These are phyloP conservation scores for Amborella trichopoda DNA, from an alignment of 164 flowering plant species.

Conservation along the genomic window DNA sequence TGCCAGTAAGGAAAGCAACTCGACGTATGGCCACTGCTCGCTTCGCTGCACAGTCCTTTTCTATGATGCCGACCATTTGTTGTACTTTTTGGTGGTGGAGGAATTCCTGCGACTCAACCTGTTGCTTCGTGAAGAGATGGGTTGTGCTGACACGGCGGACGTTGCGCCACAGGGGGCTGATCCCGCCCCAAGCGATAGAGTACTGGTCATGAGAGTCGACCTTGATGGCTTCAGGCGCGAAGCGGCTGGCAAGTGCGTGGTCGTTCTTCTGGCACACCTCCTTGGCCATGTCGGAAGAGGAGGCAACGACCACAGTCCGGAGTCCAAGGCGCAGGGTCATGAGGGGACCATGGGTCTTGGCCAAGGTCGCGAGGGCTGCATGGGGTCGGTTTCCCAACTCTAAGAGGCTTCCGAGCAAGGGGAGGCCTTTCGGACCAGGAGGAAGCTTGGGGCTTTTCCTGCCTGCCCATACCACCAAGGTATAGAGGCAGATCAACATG, in stretches of 20 bases:
- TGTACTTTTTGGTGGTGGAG: constrained; percentile 11
- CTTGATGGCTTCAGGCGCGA: constrained; percentile 4
- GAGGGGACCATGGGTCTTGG: constrained; percentile 20
- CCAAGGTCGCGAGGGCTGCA: constrained; percentile 17
- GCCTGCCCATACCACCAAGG: too few species aligned
- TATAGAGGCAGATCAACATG: too few species aligned
- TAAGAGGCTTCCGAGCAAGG: constrained; percentile 23
- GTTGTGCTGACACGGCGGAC: constrained; percentile 9
- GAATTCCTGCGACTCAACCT: constrained; percentile 6
- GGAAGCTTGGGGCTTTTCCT: constrained; percentile 7
- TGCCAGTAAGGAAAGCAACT: constrained; percentile 6
- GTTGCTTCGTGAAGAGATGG: constrained; percentile 4
- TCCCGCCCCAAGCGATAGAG: constrained; percentile 11
- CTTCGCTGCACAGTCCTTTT: neutral
- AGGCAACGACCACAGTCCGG: neutral
- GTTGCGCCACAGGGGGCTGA: constrained; percentile 12
- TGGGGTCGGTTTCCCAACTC: constrained; percentile 20
- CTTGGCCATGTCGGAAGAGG: neutral
- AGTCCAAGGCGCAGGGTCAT: constrained; percentile 17
- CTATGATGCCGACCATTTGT: constrained; percentile 5
- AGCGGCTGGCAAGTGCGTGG: constrained; percentile 6
- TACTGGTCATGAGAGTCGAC: constrained; percentile 4
- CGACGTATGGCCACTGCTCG: constrained; percentile 5
- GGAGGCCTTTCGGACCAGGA: constrained; percentile 24
- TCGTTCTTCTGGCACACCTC: neutral